Evolutionary conservation across 768 basidiomycete species (phyloP).

Genomic region (Agaricus blazei): DNA sequence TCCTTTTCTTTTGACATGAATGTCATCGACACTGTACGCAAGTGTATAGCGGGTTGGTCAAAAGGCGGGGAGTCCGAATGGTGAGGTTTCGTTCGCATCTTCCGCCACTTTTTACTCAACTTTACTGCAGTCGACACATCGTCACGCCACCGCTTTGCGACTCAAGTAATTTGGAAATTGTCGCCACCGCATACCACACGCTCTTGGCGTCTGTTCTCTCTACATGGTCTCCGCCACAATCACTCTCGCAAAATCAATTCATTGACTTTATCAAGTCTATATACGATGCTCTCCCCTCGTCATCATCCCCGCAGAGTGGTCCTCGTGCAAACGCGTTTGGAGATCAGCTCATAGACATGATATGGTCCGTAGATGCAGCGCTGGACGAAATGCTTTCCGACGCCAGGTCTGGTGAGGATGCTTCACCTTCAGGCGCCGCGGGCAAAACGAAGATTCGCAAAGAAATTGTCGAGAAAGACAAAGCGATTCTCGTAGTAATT

Average conservation of each 20-base stretch:
- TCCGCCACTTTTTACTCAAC: slow-evolving; percentile 11
- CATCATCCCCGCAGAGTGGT: slow-evolving; percentile 48
- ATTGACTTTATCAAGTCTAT: slow-evolving; percentile 63
- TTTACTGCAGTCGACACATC: slow-evolving; percentile 49
- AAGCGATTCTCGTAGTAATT: slow-evolving; percentile 49
- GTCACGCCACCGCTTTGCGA: slow-evolving; percentile 58
- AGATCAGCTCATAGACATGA: slow-evolving; percentile 70
- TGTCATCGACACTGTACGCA: slow-evolving; percentile 47
- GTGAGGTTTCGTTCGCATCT: slow-evolving; percentile 30
- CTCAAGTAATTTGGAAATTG: slow-evolving; percentile 44
- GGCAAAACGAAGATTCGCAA: slow-evolving; percentile 43
- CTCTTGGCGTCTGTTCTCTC: slow-evolving; percentile 54
- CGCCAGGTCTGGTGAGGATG: slow-evolving; percentile 37
- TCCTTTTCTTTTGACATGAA: slow-evolving; percentile 40
- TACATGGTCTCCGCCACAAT: slow-evolving; percentile 46
- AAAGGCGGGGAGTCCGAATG: slow-evolving; percentile 60
- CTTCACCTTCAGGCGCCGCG: slow-evolving; percentile 16
- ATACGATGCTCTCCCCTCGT: slow-evolving; percentile 58
- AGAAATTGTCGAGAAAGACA: slow-evolving; percentile 56
- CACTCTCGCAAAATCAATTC: slow-evolving; percentile 46
- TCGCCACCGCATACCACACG: slow-evolving; percentile 67
- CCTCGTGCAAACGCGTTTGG: slow-evolving; percentile 40
- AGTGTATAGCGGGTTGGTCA: slow-evolving; percentile 48
- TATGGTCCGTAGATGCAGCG: slow-evolving; percentile 78
- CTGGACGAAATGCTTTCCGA: slow-evolving; percentile 67